Percentiles rank a stretch among this genome's conserved stretches.
Conservation (phyloP, 805 yeast genomes). For the Zygoascus tannicola region DNA sequence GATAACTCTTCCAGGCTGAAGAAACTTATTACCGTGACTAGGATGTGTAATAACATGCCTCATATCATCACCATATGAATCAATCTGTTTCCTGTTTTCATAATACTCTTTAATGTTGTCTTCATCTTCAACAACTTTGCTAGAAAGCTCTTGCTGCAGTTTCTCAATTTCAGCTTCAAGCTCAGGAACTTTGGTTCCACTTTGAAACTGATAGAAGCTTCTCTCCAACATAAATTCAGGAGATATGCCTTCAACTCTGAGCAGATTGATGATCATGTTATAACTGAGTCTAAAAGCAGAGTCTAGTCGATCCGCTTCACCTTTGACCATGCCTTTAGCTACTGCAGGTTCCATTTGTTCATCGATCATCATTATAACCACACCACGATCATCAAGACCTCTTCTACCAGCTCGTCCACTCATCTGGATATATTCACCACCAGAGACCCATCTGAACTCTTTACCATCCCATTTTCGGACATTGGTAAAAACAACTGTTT, state of each 20-base stretch:
- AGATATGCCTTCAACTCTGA: conserved; percentile 96
- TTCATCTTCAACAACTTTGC: conserved; percentile 62
- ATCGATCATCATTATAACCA: conserved; percentile 98
- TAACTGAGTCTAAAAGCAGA: conserved; percentile 97
- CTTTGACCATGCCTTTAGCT: conserved; percentile 98
- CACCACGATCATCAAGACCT: conserved; percentile 98
- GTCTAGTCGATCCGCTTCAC: conserved; percentile 94
- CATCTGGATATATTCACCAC: conserved; percentile 99
- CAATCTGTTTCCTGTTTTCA: conserved; percentile 66
- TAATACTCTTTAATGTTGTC: conserved; percentile 68
- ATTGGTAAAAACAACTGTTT: conserved; percentile 94
- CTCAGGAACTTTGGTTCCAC: conserved; percentile 79
- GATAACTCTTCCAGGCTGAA: conserved; percentile 82
- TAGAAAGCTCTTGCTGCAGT: conserved; percentile 33
- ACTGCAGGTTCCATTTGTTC: conserved; percentile 99
- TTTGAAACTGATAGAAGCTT: conserved; percentile 93
- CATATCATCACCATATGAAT: conserved; percentile 62
- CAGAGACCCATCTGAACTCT: conserved; percentile 97
- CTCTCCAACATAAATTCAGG: conserved; percentile 95
- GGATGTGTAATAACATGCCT: conserved; percentile 86
- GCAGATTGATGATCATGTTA: conserved; percentile 85
- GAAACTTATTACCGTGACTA: conserved; percentile 67
- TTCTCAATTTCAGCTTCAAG: conserved; percentile 55
- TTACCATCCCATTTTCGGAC: conserved; percentile 98
- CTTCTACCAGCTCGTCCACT: conserved; percentile 99